These are phyloP conservation scores for Aureobasidium sp. DNA, from an alignment of 2,329 filamentous ascomycete species.

Conservation along the genomic window DNA sequence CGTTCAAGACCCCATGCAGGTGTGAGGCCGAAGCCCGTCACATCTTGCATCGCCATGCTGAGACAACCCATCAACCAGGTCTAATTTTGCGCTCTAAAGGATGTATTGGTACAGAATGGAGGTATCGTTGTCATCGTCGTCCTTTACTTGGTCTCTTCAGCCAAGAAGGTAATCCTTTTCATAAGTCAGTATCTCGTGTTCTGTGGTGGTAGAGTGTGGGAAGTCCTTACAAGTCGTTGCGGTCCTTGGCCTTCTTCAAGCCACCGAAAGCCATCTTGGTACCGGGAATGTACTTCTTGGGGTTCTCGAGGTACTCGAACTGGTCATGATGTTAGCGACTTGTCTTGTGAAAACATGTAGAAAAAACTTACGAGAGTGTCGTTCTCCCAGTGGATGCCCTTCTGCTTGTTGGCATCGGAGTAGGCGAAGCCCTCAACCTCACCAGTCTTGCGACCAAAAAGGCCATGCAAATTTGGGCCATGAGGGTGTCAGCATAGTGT, in stretches of 20 bases:
- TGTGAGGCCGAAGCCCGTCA: background rate
- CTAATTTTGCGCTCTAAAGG: conserved; percentile 11
- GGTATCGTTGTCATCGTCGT: conserved; percentile 11
- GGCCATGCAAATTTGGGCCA: no score
- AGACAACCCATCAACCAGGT: conserved; percentile 6
- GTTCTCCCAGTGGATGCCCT: conserved; percentile 84
- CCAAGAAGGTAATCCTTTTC: conserved; percentile 64
- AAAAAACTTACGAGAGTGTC: conserved; percentile 63
- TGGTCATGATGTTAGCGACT: conserved; percentile 28
- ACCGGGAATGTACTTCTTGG: conserved; percentile 99
- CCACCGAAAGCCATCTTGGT: conserved; percentile 99
- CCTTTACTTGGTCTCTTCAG: conserved; percentile 61
- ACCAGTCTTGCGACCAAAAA: conserved; percentile 89
- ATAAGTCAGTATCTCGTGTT: no score
- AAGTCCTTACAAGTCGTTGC: conserved; percentile 59
- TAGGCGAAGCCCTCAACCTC: conserved; percentile 88
- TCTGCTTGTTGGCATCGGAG: conserved; percentile 99
- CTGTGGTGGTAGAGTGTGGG: no score
- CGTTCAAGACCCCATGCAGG: conserved; percentile 2
- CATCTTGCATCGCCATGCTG: conserved; percentile 14
- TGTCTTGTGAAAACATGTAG: no score
- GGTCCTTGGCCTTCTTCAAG: conserved; percentile 99
- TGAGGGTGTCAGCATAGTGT: no score
- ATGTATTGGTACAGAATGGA: conserved; percentile 8
- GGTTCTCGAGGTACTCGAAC: conserved; percentile 99